Evolutionary conservation across 352 stramenopile genomes (phyloP).

Genomic region (Pythium sp.): DNA sequence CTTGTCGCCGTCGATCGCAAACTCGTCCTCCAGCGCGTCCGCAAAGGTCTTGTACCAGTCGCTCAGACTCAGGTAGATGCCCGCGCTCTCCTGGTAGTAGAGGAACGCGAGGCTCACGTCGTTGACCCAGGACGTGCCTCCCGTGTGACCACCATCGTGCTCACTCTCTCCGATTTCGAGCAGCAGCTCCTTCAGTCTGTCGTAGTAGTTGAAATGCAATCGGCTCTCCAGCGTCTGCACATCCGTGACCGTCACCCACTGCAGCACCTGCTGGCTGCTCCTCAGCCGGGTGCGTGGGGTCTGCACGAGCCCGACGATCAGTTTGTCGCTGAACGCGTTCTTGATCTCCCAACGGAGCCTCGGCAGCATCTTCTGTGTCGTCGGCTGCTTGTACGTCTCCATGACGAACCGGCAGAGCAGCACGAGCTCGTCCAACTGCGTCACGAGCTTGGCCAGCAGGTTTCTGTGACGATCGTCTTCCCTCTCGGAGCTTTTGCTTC

Average conservation of each 20-base stretch:
- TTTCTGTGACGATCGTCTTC: not conserved
- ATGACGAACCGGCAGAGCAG: constrained; percentile 46
- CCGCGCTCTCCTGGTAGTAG: constrained; percentile 68
- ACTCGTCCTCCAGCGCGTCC: constrained; percentile 32
- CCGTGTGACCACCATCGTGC: not conserved
- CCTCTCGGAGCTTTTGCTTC: not conserved
- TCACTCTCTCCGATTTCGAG: constrained; percentile 31
- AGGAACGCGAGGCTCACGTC: constrained; percentile 67
- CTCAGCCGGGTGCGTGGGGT: constrained; percentile 1
- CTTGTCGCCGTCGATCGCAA: constrained; percentile 7
- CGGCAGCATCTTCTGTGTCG: constrained; percentile 39
- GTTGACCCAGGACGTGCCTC: constrained; percentile 35
- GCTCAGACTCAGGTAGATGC: constrained; percentile 49
- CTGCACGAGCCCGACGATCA: constrained; percentile 44
- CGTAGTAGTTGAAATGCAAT: constrained; percentile 52
- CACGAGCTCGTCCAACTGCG: constrained; percentile 36
- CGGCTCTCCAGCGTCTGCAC: constrained; percentile 30
- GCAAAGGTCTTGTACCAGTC: constrained; percentile 73
- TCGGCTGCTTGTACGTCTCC: constrained; percentile 12
- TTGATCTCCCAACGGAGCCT: constrained; percentile 50
- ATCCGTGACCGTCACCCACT: constrained; percentile 31
- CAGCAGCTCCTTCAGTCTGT: constrained; percentile 50
- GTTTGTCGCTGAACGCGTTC: constrained; percentile 32
- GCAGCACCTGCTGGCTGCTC: constrained; percentile 8
- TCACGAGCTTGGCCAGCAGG: constrained; percentile 14